Percentiles rank a stretch among this genome's conserved stretches.
These are phyloP conservation scores for Aquanectria penicillioides DNA, from an alignment of 2,329 filamentous ascomycete genomes.

Conservation along the genomic window DNA sequence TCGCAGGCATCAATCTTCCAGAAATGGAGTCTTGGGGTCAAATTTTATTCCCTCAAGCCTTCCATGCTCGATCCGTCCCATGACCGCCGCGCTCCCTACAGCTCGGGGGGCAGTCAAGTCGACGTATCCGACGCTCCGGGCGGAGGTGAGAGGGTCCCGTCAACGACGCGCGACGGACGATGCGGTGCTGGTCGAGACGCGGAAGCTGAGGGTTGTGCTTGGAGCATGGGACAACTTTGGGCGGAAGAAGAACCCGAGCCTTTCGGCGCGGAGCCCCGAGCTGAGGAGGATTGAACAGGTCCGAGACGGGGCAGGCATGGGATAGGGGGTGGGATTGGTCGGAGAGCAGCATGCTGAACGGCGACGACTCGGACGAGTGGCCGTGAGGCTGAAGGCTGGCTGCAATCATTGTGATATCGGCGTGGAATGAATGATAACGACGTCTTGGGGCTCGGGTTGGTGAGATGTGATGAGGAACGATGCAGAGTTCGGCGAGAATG, in stretches of 20 bases:
- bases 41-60: too few relatives aligned
- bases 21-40: too few relatives aligned
- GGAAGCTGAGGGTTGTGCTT: neutral
- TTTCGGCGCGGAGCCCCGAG: neutral
- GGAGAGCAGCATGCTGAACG: neutral
- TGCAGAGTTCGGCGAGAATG: neutral
- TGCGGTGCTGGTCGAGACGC: neutral
- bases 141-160: neutral
- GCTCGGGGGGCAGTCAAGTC: neutral
- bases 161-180: neutral
- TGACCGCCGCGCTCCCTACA: too few relatives aligned
- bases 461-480: neutral
- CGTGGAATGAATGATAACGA: neutral
- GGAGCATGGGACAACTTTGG: neutral
- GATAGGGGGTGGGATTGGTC: neutral
- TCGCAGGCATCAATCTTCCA: too few relatives aligned
- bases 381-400: neutral
- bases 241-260: neutral
- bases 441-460: neutral
- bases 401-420: neutral
- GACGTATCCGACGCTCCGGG: slow-evolving; percentile 1
- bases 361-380: neutral
- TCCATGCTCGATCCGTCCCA: too few relatives aligned
- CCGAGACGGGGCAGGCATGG: neutral
- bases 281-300: neutral